A percentile compares a stretch with the other conserved stretches of the same genome.
Evolutionary conservation across 2,329 filamentous ascomycete species (phyloP).

Genomic region (Colletotrichum siamense): DNA sequence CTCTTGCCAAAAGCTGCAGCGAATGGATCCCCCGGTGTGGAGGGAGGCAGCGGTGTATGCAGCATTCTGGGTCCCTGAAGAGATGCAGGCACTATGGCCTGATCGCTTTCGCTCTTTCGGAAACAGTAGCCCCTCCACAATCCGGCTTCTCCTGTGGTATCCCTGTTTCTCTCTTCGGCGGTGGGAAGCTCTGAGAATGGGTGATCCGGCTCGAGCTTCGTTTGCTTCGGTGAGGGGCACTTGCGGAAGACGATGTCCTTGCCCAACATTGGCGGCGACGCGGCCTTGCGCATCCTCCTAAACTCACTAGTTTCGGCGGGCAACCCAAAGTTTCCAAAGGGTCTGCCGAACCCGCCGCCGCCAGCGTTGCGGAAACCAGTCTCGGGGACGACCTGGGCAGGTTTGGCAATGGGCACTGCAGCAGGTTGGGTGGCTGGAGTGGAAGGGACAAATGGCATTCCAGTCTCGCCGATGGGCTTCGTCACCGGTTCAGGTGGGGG

Average conservation of each 20-base stretch:
- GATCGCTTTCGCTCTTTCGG: slow-evolving; percentile 35
- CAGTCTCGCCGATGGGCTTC: slow-evolving; percentile 9
- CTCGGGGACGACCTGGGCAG: slow-evolving; percentile 43
- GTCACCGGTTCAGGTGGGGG: neutral
- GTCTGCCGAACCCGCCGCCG: slow-evolving; percentile 44
- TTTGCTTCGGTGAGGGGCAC: slow-evolving; percentile 83
- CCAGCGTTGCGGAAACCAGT: slow-evolving; percentile 43
- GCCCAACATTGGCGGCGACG: slow-evolving; percentile 88
- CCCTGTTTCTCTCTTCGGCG: slow-evolving; percentile 55
- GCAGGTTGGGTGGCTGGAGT: neutral
- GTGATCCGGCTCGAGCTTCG: slow-evolving; percentile 82
- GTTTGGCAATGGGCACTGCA: slow-evolving; percentile 25
- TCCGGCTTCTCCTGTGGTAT: slow-evolving; percentile 63
- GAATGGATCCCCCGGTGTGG: slow-evolving; percentile 48
- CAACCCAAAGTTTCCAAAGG: slow-evolving; percentile 43
- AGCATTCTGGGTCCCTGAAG: slow-evolving; percentile 55
- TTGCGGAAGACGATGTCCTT: slow-evolving; percentile 79
- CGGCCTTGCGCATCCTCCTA: slow-evolving; percentile 54
- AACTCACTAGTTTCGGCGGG: slow-evolving; percentile 41
- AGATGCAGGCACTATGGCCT: slow-evolving; percentile 46
- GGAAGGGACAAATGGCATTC: slow-evolving; percentile 5
- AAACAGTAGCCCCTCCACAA: slow-evolving; percentile 81
- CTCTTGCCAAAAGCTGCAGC: slow-evolving; percentile 43
- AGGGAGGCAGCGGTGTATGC: slow-evolving; percentile 51
- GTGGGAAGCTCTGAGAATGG: slow-evolving; percentile 55